phyloP scores from a whole-genome alignment of 441 rosid genomes.

The Pelargonium exstipulatum region DNA sequence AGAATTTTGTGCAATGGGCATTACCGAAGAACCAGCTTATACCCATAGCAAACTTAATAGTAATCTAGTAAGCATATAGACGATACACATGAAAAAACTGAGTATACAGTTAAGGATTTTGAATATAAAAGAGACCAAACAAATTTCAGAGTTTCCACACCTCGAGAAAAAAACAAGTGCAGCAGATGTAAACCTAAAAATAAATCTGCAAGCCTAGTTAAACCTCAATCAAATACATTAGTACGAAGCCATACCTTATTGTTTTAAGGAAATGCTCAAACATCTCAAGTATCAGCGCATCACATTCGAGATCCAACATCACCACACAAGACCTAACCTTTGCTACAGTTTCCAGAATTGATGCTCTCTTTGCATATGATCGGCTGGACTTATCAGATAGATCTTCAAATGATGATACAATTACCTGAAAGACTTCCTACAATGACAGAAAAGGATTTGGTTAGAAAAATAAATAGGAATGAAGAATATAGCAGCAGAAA shows the following conservation, averaged over 20 bases:
- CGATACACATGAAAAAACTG: background rate
- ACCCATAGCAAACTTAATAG: background rate
- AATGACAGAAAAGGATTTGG: background rate
- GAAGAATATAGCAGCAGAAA: constrained; percentile 8
- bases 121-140: background rate
- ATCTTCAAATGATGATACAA: constrained; percentile 65
- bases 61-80: background rate
- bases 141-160: background rate
- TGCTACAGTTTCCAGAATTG: constrained; percentile 93
- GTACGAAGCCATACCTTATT: constrained; percentile 51
- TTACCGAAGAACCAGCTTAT: background rate
- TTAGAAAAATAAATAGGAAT: background rate
- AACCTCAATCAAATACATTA: background rate
- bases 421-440: constrained; percentile 62
- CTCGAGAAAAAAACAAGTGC: background rate
- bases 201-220: background rate
- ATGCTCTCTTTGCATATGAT: constrained; percentile 61
- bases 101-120: background rate
- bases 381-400: constrained; percentile 61
- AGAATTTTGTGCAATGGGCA: background rate
- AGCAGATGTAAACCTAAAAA: background rate
- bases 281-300: constrained; percentile 75
- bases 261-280: constrained; percentile 79
- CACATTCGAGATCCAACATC: constrained; percentile 98
- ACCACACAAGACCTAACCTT: constrained; percentile 95